Evolutionary conservation across 208 protist genomes (phyloP), one percentile per base, ranked within the genome.

Genomic region (Perkinsela sp.): DNA sequence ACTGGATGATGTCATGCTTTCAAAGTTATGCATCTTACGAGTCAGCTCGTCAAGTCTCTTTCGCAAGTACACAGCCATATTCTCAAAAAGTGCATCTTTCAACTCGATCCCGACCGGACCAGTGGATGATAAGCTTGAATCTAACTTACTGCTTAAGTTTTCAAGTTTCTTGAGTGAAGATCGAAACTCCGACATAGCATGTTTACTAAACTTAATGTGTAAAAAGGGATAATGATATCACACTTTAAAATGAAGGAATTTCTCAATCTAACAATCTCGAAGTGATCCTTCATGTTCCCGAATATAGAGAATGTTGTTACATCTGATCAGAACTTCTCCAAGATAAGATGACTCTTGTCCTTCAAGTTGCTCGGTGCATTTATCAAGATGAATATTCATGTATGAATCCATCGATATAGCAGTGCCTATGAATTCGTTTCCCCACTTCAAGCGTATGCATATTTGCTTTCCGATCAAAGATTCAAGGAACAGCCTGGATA

Each of bases 401-500:
- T 96, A 97, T 22, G 80, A 70, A 74, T 98, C 95, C 30, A 88
- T 85, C 30, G 93, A 94, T 29, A 95, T 82, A 0, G 97, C 77
- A 29, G 81, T 83, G 6, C 94, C 95, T 74, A 87, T 84, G 80
- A 97, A 98, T 74, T 98, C 91, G 66, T 94, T 93, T 30, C 95
- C 95, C 95, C 95, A 98, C 78, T 98, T 98, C 69, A 96, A 91
- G 78, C 96, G 96, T 22, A 96, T 90, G 13, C 93, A 74, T n/a
- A 97, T 85, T 1, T 82, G 80, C 68, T 94, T 92, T 48, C 93
- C 93, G 0, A 92, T 88, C 22, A 96, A 79, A 66, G 89, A 88
- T 31, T 79, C 77, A 15, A 98, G 79, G 72, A 97, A 97, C 28
- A 89, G 87, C 76, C 89, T 93, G 40, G 40, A n/a, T n/a, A n/a